phyloP scores from a whole-genome alignment of 805 yeast species.

The Kodamaea leandrae region DNA sequence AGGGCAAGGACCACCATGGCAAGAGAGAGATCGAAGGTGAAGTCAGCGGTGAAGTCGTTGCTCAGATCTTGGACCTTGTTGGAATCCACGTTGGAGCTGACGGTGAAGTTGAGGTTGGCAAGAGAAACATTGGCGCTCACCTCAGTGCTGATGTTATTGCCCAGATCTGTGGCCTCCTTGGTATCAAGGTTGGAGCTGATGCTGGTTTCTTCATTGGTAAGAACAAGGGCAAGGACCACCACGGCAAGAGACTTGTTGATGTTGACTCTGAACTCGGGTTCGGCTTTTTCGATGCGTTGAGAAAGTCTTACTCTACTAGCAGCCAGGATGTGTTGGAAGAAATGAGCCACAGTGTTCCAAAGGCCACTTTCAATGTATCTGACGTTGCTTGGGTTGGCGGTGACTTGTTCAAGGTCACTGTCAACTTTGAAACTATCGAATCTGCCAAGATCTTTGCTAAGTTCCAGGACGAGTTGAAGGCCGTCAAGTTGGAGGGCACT shows the following conservation, averaged over 20 bases:
- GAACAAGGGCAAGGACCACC: background rate
- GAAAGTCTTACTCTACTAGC: constrained; percentile 5
- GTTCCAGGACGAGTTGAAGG: constrained; percentile 13
- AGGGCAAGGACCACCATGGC: no score
- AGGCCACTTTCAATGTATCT: constrained; percentile 17
- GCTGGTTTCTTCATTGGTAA: constrained; percentile 4
- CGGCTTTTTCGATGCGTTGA: constrained; percentile 9
- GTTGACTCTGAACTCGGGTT: constrained; percentile 7
- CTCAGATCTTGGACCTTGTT: constrained; percentile 12
- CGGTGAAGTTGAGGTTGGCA: constrained; percentile 6
- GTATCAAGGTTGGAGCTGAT: background rate
- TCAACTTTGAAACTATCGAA: constrained; percentile 19
- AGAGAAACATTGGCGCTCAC: constrained; percentile 8
- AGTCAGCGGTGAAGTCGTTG: constrained; percentile 11
- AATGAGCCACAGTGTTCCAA: constrained; percentile 11
- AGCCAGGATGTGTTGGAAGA: constrained; percentile 12
- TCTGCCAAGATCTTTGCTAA: constrained; percentile 12
- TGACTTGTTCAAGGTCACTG: constrained; percentile 19
- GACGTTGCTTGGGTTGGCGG: constrained; percentile 18
- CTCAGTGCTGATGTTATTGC: constrained; percentile 6
- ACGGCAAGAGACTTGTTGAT: constrained; percentile 11
- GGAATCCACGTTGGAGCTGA: constrained; percentile 11
- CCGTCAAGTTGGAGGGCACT: constrained; percentile 12
- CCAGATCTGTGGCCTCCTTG: constrained; percentile 6
- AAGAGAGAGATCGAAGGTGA: constrained; percentile 12